Conservation (phyloP, 495 filamentous ascomycete species). For the Parachaetomium inaequale region DNA sequence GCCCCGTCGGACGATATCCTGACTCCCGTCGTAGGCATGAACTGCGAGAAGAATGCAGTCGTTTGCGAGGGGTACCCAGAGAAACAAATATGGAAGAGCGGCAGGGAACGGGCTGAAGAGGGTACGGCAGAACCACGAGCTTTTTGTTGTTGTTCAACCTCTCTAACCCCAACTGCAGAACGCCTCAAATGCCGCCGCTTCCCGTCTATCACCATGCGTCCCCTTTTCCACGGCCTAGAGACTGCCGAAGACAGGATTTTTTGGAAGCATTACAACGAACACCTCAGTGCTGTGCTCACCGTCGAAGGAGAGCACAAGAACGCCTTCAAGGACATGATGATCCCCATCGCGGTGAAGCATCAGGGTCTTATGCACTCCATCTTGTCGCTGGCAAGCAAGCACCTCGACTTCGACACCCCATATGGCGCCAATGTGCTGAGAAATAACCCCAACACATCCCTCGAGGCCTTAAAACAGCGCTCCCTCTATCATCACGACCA, state of each 20-base stretch:
- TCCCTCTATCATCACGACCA: slow-evolving; percentile 57
- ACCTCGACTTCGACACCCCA: slow-evolving; percentile 58
- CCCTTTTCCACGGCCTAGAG: slow-evolving; percentile 82
- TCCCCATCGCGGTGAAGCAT: slow-evolving; percentile 81
- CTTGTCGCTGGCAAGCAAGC: slow-evolving; percentile 78
- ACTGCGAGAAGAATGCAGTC: slow-evolving; percentile 92
- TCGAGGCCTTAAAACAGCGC: slow-evolving; percentile 43
- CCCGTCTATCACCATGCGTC: slow-evolving; percentile 63
- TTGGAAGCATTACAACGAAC: slow-evolving; percentile 80
- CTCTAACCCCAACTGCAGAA: slow-evolving; percentile 39
- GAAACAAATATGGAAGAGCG: slow-evolving; percentile 81
- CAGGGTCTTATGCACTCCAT: slow-evolving; percentile 90
- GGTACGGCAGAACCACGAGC: slow-evolving; percentile 44
- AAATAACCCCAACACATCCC: slow-evolving; percentile 40
- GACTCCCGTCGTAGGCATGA: slow-evolving; percentile 55
- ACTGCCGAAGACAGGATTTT: slow-evolving; percentile 78
- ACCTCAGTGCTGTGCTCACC: slow-evolving; percentile 76
- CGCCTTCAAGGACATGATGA: slow-evolving; percentile 82
- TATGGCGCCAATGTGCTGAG: slow-evolving; percentile 47
- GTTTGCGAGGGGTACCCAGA: slow-evolving; percentile 92
- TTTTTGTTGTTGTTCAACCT: background rate
- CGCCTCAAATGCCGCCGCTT: slow-evolving; percentile 41
- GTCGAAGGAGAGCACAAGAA: slow-evolving; percentile 81
- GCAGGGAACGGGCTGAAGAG: slow-evolving; percentile 71
- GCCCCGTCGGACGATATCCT: slow-evolving; percentile 17